Base-by-base conservation (phyloP, 352 stramenopile species). In the Phytopythium oedochilum region DNA sequence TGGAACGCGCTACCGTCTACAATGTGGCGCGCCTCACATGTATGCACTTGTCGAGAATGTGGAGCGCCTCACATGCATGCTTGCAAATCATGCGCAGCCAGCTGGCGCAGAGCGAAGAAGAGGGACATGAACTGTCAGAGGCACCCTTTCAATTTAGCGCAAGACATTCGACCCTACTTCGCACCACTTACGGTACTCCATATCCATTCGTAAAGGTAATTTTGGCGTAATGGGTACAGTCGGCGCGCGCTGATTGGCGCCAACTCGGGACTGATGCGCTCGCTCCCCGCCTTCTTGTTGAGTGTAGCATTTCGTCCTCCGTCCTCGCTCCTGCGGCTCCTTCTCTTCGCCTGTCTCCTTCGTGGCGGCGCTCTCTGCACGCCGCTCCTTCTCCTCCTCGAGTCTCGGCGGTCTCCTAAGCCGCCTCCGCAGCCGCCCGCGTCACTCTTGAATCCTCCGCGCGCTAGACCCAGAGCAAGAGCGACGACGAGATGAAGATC, bases 401-500 rank as follows among this genome's bases (percentile, higher is more conserved):
- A 17, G 35, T 0, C 20, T 22, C 47, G 9, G 22, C 23, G n/a
- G n/a, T n/a, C n/a, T n/a, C n/a, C n/a, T n/a, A n/a, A n/a, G n/a
- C n/a, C n/a, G n/a, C n/a, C n/a, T n/a, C n/a, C n/a, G n/a, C n/a
- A n/a, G n/a, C n/a, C n/a, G n/a, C n/a, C n/a, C n/a, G n/a, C n/a
- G n/a, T 66, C 68, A 76, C 45, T 76, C 63, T 49, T 25, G 12
- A 62, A 59, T 69, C 61, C 40, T 69, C 61, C 40, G 12, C 45
- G 26, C 49, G 45, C 3, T 39, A 10, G 14, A 31, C 36, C 15
- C 32, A 2, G 32, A 36, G 20, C 50, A 57, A 46, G 39, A 29
- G 5, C n/a, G n/a, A 28, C 47, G 42, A 1, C 65, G 32, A 48
- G 32, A 66, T 68, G 55, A 83, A 74, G 64, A 66, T 85, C 55